Evolutionary conservation across 129 eudicot genomes (phyloP), one percentile per base, ranked within the genome.

Genomic region (Kitagawia praeruptora): DNA sequence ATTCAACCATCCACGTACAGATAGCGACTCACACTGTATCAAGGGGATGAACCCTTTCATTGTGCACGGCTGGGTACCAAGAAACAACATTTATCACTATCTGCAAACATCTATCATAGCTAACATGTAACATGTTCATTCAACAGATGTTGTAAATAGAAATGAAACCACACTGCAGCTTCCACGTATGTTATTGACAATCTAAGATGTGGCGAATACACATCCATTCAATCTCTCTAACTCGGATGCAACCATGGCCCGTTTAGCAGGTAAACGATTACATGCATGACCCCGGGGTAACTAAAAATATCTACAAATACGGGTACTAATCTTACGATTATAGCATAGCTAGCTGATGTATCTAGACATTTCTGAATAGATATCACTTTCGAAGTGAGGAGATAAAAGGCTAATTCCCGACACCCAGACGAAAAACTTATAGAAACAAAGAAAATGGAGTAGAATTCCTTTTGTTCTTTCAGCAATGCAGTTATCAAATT

Each of bases 11-110:
- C 39, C 53, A 78, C 66, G 25, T 78, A 42, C 74, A 41, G 73
- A 78, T 41, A 42, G 74, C 70, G 53, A 44, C 75, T 45, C 61
- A 27, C 63, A 45, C 18, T 14, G 46, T 66, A 14, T 25, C 49
- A 21, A 45, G 81, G 75, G 75, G 81, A 67, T 78, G 81, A 63
- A 78, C 45, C 81, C 54, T 75, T 75, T 75, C 61, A 45, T 14
- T 75, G 77, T 75, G 58, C 21, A 45, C 63, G 31, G 81, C 81
- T 78, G 81, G 75, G 61, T 18, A 64, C 69, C 81, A 45, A 66
- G 46, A 74, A 78, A 42, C 81, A 40, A 70, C 75, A 70, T 73
- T 73, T 73, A 40, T 73, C 76, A 39, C 41, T 31, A 15, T 74
- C 72, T 78, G 75, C 81, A 61, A 58, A 61, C 54, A 74, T 63